These are phyloP conservation scores for Diospyros kaki DNA, from an alignment of 148 eudicot genomes.

Conservation along the genomic window DNA sequence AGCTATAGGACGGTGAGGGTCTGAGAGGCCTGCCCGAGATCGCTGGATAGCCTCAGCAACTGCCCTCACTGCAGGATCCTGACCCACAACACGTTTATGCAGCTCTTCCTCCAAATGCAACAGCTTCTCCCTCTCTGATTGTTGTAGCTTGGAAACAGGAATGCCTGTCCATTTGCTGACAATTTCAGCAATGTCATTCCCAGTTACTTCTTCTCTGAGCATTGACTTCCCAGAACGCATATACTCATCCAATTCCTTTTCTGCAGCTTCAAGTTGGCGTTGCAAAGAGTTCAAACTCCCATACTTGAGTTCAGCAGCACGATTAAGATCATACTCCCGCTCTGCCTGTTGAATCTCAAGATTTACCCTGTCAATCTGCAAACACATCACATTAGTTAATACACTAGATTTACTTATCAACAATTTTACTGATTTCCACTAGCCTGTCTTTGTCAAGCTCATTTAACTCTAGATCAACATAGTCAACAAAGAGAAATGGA, in stretches of 20 bases:
- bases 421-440: background rate
- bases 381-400: slow-evolving; percentile 10
- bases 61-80: slow-evolving; percentile 79
- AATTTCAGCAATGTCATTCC: slow-evolving; percentile 84
- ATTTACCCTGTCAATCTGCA: slow-evolving; percentile 93
- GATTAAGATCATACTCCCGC: slow-evolving; percentile 88
- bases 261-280: slow-evolving; percentile 82
- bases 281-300: slow-evolving; percentile 91
- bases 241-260: slow-evolving; percentile 76
- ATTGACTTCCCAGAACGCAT: slow-evolving; percentile 91
- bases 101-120: slow-evolving; percentile 83
- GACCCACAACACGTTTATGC: slow-evolving; percentile 91
- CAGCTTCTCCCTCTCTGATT: slow-evolving; percentile 60
- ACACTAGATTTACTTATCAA: background rate
- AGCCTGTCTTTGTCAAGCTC: background rate
- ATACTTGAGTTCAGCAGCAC: slow-evolving; percentile 95
- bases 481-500: background rate
- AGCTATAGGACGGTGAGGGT: slow-evolving; percentile 87
- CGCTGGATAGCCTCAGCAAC: slow-evolving; percentile 97
- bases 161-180: slow-evolving; percentile 99
- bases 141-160: slow-evolving; percentile 89
- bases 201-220: slow-evolving; percentile 93
- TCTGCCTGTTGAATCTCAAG: slow-evolving; percentile 96
- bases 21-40: slow-evolving; percentile 95
- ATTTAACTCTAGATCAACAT: background rate